phyloP scores from a whole-genome alignment of 805 yeast genomes.

The Pichia manshurica region DNA sequence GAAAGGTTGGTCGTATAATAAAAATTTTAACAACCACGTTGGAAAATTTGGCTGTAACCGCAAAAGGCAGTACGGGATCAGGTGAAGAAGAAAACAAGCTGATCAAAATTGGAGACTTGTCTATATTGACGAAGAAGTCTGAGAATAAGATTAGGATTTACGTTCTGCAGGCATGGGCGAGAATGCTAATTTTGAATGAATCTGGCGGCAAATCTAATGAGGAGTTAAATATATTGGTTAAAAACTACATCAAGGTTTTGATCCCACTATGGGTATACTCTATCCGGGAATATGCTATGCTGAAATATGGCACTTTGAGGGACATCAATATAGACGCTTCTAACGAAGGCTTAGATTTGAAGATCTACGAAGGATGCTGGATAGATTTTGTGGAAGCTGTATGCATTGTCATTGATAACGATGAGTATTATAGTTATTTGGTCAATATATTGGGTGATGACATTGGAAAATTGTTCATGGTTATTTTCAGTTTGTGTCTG shows the following conservation, averaged over 20 bases:
- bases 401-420: conserved; percentile 49
- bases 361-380: conserved; percentile 59
- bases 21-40: conserved; percentile 61
- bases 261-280: conserved; percentile 76
- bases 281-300: conserved; percentile 65
- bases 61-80: conserved; percentile 18
- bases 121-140: conserved; percentile 38
- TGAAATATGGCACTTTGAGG: conserved; percentile 41
- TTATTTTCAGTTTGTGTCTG: conserved; percentile 77
- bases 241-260: conserved; percentile 52
- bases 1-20: conserved; percentile 49
- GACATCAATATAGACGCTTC: conserved; percentile 20
- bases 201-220: conserved; percentile 29
- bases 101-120: conserved; percentile 53
- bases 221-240: conserved; percentile 42
- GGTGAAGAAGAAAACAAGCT: conserved; percentile 25
- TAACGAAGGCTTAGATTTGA: conserved; percentile 40
- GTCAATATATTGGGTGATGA: conserved; percentile 49
- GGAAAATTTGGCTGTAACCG: conserved; percentile 43
- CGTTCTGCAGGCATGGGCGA: conserved; percentile 69
- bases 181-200: conserved; percentile 34
- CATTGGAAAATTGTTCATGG: conserved; percentile 62
- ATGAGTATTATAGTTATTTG: conserved; percentile 39
- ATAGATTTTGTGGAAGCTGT: conserved; percentile 70
- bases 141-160: conserved; percentile 53